These are phyloP conservation scores for Lepidium didymum DNA, from an alignment of 345 rosid genomes.

Conservation along the genomic window DNA sequence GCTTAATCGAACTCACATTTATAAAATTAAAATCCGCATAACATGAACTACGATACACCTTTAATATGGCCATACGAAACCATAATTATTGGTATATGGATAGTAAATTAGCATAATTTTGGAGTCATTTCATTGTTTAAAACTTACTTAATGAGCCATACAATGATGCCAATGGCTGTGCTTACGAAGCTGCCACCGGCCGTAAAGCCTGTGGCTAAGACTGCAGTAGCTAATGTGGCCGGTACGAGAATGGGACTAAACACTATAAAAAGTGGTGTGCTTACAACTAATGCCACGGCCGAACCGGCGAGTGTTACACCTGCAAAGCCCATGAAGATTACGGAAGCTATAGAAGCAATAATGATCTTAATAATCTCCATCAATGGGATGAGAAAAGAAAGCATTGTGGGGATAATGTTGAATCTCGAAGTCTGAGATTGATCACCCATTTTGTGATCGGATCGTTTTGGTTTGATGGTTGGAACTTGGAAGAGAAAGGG, in stretches of 20 bases:
- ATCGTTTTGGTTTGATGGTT: slow-evolving; percentile 13
- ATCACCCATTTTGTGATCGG: not conserved
- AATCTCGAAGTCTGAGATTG: too few relatives aligned
- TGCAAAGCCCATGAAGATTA: slow-evolving; percentile 53
- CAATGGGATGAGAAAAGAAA: slow-evolving; percentile 10
- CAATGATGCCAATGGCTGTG: slow-evolving; percentile 52
- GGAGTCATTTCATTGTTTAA: not conserved
- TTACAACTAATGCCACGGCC: slow-evolving; percentile 52
- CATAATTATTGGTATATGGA: too few relatives aligned
- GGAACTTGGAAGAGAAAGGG: not conserved
- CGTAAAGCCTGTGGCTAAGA: slow-evolving; percentile 50
- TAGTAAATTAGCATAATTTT: too few relatives aligned
- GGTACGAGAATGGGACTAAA: slow-evolving; percentile 89
- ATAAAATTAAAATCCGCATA: too few relatives aligned
- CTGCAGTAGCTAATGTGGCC: slow-evolving; percentile 43
- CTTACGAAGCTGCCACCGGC: slow-evolving; percentile 49
- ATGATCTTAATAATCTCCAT: slow-evolving; percentile 19
- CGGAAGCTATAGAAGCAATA: slow-evolving; percentile 54
- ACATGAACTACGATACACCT: too few relatives aligned
- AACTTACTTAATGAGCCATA: slow-evolving; percentile 62
- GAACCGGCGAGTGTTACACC: slow-evolving; percentile 51
- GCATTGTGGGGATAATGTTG: too few relatives aligned
- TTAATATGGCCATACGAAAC: too few relatives aligned
- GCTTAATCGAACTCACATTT: too few relatives aligned
- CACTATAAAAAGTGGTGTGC: slow-evolving; percentile 65